phyloP scores from a whole-genome alignment of 805 yeast genomes.

The Pichia cephalocereana region DNA sequence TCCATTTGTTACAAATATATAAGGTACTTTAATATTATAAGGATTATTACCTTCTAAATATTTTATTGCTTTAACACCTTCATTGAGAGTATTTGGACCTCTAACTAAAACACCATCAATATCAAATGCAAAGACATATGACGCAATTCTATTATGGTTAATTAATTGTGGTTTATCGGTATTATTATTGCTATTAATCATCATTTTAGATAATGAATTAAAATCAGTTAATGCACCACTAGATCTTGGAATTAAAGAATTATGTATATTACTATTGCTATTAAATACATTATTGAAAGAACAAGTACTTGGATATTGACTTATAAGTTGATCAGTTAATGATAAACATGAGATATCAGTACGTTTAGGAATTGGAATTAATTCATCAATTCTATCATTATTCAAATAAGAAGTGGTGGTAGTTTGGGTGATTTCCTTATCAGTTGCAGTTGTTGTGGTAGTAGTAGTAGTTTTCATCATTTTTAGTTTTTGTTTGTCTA shows the following conservation, averaged over 20 bases:
- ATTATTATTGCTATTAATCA: background rate
- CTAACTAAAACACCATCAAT: conserved; percentile 85
- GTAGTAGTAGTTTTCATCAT: conserved; percentile 23
- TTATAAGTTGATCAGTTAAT: conserved; percentile 63
- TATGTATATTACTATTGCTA: background rate
- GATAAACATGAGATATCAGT: conserved; percentile 60
- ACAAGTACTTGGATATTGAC: conserved; percentile 23
- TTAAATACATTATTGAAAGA: conserved; percentile 6
- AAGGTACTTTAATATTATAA: conserved; percentile 72
- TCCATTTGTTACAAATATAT: conserved; percentile 83
- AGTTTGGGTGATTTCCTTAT: too few relatives aligned
- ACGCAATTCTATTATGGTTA: conserved; percentile 66
- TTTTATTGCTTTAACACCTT: conserved; percentile 64
- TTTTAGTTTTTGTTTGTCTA: background rate
- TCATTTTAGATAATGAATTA: background rate
- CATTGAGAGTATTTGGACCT: conserved; percentile 78
- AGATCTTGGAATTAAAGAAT: background rate
- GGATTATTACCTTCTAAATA: conserved; percentile 70
- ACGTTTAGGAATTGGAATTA: conserved; percentile 53
- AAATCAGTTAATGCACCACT: background rate
- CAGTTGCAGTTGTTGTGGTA: background rate
- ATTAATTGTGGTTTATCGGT: conserved; percentile 19
- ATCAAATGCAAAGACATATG: conserved; percentile 86
- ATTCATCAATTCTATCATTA: conserved; percentile 63
- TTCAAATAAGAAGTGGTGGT: conserved; percentile 42